phyloP scores from a whole-genome alignment of 352 stramenopile species.

The Globisporangium yorkense region DNA sequence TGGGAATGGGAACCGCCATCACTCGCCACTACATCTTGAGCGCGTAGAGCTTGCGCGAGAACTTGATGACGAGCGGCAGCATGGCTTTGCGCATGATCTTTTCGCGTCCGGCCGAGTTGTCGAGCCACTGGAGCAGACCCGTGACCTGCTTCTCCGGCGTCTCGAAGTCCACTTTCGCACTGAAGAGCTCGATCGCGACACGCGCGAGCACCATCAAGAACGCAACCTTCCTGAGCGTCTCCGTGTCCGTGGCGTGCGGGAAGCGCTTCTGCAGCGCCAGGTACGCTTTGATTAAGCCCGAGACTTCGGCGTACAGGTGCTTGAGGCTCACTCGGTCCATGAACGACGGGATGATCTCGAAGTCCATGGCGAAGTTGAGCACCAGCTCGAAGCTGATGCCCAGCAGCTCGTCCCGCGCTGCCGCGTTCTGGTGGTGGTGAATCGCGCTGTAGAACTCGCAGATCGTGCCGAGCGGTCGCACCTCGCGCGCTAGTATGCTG shows the following conservation, averaged over 20 bases:
- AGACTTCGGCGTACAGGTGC: conserved; percentile 55
- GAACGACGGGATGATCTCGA: conserved; percentile 75
- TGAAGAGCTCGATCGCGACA: conserved; percentile 68
- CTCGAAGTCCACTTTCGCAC: conserved; percentile 55
- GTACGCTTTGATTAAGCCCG: conserved; percentile 56
- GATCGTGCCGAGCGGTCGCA: conserved; percentile 59
- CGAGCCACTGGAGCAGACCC: conserved; percentile 67
- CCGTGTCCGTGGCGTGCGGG: conserved; percentile 38
- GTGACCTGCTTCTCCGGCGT: conserved; percentile 67
- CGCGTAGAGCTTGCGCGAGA: conserved; percentile 64
- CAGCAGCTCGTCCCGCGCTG: conserved; percentile 40
- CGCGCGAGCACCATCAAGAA: conserved; percentile 61
- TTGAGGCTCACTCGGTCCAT: conserved; percentile 78
- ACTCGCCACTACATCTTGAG: conserved; percentile 13
- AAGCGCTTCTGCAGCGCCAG: conserved; percentile 51
- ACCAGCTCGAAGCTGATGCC: conserved; percentile 58
- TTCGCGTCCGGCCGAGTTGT: conserved; percentile 62
- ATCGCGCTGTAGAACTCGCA: conserved; percentile 70
- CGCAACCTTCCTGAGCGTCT: conserved; percentile 67
- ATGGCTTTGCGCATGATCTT: conserved; percentile 64
- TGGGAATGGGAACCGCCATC: neutral
- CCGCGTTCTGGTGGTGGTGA: conserved; percentile 22
- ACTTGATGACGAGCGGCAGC: conserved; percentile 65
- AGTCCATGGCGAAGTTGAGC: conserved; percentile 72
- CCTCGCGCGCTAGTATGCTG: conserved; percentile 47